Conservation (phyloP, 1,284 basidiomycete genomes). For the Ustilago tritici region DNA sequence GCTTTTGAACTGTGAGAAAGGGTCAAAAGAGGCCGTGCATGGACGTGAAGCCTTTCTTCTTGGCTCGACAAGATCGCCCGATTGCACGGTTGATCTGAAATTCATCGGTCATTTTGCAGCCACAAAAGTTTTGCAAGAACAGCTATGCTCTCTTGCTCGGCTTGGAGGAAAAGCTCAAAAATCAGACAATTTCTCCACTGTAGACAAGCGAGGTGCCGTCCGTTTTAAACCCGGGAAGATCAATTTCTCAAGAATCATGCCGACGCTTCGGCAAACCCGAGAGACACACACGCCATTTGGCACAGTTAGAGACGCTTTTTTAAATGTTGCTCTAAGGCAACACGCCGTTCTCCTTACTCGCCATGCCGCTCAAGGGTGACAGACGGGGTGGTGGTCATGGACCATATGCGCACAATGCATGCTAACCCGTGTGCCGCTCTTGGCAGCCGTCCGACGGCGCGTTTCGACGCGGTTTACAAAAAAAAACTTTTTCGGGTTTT, state of each 20-base stretch:
- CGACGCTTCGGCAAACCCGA: constrained; percentile 8
- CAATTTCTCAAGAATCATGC: constrained; percentile 1
- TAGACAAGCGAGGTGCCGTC: no score
- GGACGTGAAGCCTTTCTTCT: not conserved
- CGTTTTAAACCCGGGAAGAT: not conserved
- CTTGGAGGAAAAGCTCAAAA: not conserved
- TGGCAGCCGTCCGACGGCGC: not conserved
- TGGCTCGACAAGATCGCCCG: not conserved
- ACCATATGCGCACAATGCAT: not conserved
- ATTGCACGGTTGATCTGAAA: not conserved
- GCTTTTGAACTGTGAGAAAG: not conserved
- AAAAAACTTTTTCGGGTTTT: not conserved
- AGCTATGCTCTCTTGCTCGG: constrained; percentile 11
- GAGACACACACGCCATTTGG: not conserved
- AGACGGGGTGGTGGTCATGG: not conserved
- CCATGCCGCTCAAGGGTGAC: not conserved
- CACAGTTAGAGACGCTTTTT: not conserved
- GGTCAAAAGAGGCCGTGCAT: not conserved
- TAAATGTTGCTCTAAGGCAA: not conserved
- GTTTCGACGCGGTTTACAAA: not conserved
- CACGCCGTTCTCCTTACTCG: not conserved
- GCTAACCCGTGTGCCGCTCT: not conserved
- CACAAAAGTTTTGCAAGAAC: constrained; percentile 3
- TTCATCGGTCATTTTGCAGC: constrained; percentile 1
- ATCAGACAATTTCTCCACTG: not conserved